Percentiles rank a stretch among this genome's conserved stretches.
Evolutionary conservation across 768 basidiomycete species (phyloP).

Genomic region (Flagelloscypha sp.): DNA sequence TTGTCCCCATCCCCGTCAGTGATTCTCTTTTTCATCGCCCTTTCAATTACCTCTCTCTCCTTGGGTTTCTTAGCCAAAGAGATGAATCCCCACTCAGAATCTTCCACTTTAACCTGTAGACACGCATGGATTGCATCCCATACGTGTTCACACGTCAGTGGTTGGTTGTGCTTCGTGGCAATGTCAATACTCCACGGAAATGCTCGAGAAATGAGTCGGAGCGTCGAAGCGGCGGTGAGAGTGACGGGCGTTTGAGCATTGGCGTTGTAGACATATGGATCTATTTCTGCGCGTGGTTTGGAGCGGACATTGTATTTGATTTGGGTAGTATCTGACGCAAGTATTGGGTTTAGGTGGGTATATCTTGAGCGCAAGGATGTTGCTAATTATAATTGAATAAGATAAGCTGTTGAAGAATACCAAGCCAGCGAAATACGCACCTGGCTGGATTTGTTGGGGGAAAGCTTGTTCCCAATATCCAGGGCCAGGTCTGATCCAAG

Average conservation of each 20-base stretch:
- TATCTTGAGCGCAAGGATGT: constrained; percentile 22
- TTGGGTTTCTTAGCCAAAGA: constrained; percentile 35
- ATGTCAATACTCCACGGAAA: constrained; percentile 66
- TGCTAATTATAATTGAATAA: no score
- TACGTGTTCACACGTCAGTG: constrained; percentile 43
- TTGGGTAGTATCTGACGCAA: constrained; percentile 43
- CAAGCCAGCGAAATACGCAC: no score
- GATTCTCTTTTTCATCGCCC: constrained; percentile 40
- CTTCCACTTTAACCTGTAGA: constrained; percentile 46
- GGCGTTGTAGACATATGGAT: constrained; percentile 32
- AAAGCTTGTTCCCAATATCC: no score
- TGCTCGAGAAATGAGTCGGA: constrained; percentile 49
- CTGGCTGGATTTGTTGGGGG: no score
- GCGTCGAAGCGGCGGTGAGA: constrained; percentile 24
- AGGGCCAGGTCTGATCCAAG: no score
- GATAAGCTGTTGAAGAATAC: no score
- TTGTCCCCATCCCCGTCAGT: constrained; percentile 25
- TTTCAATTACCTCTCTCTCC: constrained; percentile 35
- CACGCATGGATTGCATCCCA: constrained; percentile 44
- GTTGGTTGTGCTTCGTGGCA: constrained; percentile 22
- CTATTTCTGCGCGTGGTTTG: constrained; percentile 32
- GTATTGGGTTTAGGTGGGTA: constrained; percentile 43
- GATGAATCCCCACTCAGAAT: constrained; percentile 63
- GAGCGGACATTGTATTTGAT: constrained; percentile 43
- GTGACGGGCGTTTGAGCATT: constrained; percentile 30